Percentiles rank a stretch among this genome's conserved stretches.
Conservation (phyloP, 495 filamentous ascomycete species). For the Daldinia decipiens region DNA sequence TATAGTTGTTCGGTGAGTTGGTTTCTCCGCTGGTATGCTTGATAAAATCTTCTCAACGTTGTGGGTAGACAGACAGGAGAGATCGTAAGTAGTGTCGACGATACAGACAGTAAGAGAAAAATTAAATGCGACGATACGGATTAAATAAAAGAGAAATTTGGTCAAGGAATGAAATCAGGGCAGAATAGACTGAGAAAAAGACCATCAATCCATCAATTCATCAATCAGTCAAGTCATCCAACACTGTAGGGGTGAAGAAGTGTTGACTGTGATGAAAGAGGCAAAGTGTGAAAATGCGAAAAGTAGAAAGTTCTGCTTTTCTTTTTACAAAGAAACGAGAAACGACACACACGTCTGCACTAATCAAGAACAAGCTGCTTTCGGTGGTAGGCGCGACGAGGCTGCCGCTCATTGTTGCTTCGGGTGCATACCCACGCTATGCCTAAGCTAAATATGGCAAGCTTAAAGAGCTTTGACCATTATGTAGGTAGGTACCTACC, state of each 20-base stretch:
- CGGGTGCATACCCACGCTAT: neutral
- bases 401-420: conserved; percentile 15
- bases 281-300: conserved; percentile 13
- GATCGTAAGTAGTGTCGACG: conserved; percentile 8
- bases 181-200: conserved; percentile 5
- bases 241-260: neutral
- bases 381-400: conserved; percentile 45
- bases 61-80: conserved; percentile 9
- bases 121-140: conserved; percentile 22
- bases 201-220: conserved; percentile 12
- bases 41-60: neutral
- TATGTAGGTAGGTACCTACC: too few relatives aligned
- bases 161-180: conserved; percentile 29
- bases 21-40: neutral
- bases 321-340: conserved; percentile 22
- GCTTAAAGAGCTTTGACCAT: conserved; percentile 3
- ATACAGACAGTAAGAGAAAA: conserved; percentile 21
- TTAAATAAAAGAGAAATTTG: conserved; percentile 14
- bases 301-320: conserved; percentile 17
- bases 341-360: neutral
- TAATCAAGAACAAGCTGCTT: conserved; percentile 33
- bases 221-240: conserved; percentile 19
- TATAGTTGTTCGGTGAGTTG: neutral
- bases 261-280: conserved; percentile 28
- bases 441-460: neutral